Evolutionary conservation across 352 stramenopile genomes (phyloP).

Genomic region (Globisporangium cystogenes): DNA sequence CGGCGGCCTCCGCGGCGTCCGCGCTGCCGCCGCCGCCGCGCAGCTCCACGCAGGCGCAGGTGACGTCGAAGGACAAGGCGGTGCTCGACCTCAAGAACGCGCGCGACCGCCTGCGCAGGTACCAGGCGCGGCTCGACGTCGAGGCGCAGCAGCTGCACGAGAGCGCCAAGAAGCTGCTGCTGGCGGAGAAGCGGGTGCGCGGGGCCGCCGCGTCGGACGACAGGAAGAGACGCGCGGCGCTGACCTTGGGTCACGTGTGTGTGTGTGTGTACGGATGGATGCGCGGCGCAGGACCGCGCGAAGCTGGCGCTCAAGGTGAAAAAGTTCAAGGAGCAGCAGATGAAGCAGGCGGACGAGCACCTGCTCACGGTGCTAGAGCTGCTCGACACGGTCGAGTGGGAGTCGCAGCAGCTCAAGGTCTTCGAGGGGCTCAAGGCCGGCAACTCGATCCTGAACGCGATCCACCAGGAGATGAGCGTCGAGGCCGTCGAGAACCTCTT

Average conservation of each 20-base stretch:
- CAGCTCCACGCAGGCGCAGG: constrained; percentile 36
- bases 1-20: neutral
- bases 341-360: constrained; percentile 81
- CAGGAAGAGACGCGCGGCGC: too few species aligned
- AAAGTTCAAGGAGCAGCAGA: constrained; percentile 89
- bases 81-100: constrained; percentile 88
- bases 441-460: constrained; percentile 83
- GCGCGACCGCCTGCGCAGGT: constrained; percentile 82
- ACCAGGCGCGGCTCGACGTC: constrained; percentile 74
- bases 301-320: constrained; percentile 86
- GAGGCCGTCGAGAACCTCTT: constrained; percentile 87
- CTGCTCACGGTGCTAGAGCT: constrained; percentile 84
- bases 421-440: constrained; percentile 87
- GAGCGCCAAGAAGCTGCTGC: constrained; percentile 71
- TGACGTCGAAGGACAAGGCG: constrained; percentile 87
- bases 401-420: constrained; percentile 83
- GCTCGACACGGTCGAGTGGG: constrained; percentile 87
- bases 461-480: constrained; percentile 88
- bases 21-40: constrained; percentile 5
- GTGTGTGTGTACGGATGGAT: constrained; percentile 1
- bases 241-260: too few species aligned
- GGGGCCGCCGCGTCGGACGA: too few species aligned
- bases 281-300: constrained; percentile 52
- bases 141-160: constrained; percentile 76
- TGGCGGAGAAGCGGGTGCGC: constrained; percentile 54